Conservation (phyloP, 2,329 filamentous ascomycete genomes). For the Aspergillus quadricinctus region DNA sequence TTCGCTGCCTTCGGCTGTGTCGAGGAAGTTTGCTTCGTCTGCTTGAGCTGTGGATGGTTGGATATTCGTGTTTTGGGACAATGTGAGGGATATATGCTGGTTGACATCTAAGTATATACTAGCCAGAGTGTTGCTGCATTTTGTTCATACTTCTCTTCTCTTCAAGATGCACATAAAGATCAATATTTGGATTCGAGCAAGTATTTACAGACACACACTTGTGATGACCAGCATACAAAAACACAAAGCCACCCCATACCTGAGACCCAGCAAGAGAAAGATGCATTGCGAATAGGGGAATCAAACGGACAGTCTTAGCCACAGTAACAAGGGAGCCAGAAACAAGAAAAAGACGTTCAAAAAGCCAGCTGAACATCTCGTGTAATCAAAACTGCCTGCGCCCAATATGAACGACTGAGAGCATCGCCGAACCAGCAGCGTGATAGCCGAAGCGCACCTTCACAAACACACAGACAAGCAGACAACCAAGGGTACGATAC, state of each 20-base stretch:
- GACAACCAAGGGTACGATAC: background rate
- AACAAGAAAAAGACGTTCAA: background rate
- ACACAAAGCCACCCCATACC: background rate
- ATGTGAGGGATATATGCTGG: background rate
- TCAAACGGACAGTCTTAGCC: background rate
- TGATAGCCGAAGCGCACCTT: background rate
- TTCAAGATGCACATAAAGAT: background rate
- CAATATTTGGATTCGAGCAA: background rate
- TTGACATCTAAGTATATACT: background rate
- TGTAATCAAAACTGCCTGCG: background rate
- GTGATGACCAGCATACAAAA: background rate
- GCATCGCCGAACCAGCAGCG: background rate
- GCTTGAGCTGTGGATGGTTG: background rate
- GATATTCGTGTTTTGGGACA: background rate
- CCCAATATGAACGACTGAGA: background rate
- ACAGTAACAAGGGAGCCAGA: background rate
- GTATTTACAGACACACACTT: background rate
- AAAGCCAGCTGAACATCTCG: background rate
- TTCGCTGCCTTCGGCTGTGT: constrained; percentile 27
- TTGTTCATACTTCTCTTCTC: background rate
- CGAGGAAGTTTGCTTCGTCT: background rate
- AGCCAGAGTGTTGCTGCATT: background rate
- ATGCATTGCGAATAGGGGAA: background rate
- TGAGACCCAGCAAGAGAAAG: background rate
- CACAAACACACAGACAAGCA: background rate